Base-by-base conservation (phyloP, 1,284 basidiomycete genomes). In the Ceratobasidium sp. region DNA sequence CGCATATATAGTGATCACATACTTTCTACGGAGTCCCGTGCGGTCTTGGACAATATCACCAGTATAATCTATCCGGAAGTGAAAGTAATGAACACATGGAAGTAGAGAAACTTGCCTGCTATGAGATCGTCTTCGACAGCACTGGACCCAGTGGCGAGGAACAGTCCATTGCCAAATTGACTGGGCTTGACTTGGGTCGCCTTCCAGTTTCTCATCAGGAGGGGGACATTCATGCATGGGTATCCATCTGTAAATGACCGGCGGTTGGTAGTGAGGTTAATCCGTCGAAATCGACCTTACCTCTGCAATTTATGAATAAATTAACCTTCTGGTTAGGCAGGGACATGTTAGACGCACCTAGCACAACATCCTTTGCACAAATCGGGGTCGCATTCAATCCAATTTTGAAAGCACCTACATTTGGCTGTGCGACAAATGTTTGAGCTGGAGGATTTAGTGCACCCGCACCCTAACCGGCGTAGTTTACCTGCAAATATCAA, bases 121-220 rank as follows among this genome's bases (percentile, higher is more conserved):
- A 62, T 62, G 22, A 62, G 20, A 17, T 47, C 45, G 29, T 43
- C 45, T 35, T 62, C 50, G 17, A 62, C 45, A 1, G 45, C 58
- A 8, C 25, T 47, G 45, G 10, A 6, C 20, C 25, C 40, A 25
- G 42, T 25, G 8, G 12, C 58, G 20, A 62, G 58, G 31, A 62
- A 62, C 2, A 62, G 58, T 1, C 58, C 58, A n/a, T 49, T 49
- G 12, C 58, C 58, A 25, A 31, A 50, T 17, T 49, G 22, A 25
- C 58, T 62, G 6, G 58, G 58, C 20, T 38, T 62, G 58, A 62
- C 58, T 25, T 42, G 32, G 25, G 58, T 62, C 27, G 22, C 58
- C 45, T 62, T 62, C 29, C 31, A 62, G 10, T 20, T 47, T 22
- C 32, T 31, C 20, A 62, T 17, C 31, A 62, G n/a, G 27, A 62